phyloP scores from a whole-genome alignment of 805 yeast genomes.

The Blastobotrys terrestris region DNA sequence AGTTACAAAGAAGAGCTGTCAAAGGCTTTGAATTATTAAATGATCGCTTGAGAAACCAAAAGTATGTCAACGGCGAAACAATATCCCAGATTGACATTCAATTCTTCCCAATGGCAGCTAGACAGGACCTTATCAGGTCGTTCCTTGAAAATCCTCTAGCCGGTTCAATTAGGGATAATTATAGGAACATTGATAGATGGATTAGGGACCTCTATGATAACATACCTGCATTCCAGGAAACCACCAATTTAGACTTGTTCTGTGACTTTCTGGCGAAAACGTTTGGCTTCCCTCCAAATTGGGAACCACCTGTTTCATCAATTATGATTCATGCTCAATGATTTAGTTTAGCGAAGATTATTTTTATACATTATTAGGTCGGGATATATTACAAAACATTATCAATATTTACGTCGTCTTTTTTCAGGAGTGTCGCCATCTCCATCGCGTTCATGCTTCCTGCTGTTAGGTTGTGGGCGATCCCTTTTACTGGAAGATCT shows the following conservation, averaged over 20 bases:
- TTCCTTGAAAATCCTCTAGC: not conserved
- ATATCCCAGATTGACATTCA: not conserved
- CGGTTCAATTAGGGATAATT: not conserved
- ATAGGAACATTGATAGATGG: not conserved
- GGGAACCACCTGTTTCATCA: not conserved
- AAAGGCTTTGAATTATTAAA: too few relatives aligned
- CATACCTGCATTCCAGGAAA: not conserved
- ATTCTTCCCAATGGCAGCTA: not conserved
- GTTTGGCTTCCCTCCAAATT: not conserved
- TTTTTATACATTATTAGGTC: not conserved
- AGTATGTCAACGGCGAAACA: not conserved
- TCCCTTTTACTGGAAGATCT: not conserved
- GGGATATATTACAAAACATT: not conserved
- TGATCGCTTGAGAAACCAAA: not conserved
- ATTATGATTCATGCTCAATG: too few relatives aligned
- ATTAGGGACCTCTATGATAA: not conserved
- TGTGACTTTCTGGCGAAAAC: not conserved
- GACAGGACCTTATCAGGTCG: not conserved
- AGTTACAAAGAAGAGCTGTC: not conserved
- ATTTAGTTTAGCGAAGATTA: too few relatives aligned
- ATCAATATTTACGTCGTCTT: slow-evolving; percentile 1
- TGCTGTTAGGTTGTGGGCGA: not conserved
- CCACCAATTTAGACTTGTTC: not conserved
- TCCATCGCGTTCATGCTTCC: slow-evolving; percentile 2
- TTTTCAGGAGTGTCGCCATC: slow-evolving; percentile 1